A percentile compares a stretch with the other conserved stretches of the same genome.
Conservation (phyloP, 345 rosid genomes). For the Eucalyptus brandiana region DNA sequence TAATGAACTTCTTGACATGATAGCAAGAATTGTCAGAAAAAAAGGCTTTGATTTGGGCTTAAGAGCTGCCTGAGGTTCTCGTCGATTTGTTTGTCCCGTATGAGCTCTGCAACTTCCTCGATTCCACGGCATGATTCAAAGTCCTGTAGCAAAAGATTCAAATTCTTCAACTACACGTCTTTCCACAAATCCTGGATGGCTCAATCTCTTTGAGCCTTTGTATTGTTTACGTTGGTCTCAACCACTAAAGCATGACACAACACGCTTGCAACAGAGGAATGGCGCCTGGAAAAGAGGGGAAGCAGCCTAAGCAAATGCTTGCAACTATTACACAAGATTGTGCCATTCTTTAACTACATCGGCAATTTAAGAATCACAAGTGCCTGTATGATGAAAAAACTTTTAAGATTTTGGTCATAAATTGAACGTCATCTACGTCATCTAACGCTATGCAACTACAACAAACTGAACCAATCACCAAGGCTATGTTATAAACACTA, state of each 20-base stretch:
- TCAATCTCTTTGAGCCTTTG: not conserved
- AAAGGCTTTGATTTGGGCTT: not conserved
- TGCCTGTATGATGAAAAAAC: not conserved
- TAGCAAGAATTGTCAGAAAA: not conserved
- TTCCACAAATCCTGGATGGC: not conserved
- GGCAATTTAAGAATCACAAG: not conserved
- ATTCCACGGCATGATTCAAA: constrained; percentile 84
- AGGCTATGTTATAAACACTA: not conserved
- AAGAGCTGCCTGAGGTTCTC: constrained; percentile 76
- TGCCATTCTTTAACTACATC: not conserved
- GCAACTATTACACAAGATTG: not conserved
- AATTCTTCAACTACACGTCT: not conserved
- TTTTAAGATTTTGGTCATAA: not conserved
- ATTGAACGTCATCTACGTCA: not conserved
- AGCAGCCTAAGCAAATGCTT: not conserved
- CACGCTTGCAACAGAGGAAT: not conserved
- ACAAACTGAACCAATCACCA: not conserved
- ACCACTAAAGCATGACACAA: not conserved
- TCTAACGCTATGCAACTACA: not conserved
- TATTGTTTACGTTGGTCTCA: not conserved
- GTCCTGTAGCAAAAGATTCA: constrained; percentile 29
- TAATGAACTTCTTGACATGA: not conserved
- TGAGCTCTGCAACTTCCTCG: constrained; percentile 80
- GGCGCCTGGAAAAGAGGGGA: not conserved
- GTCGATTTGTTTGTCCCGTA: constrained; percentile 82